phyloP scores from a whole-genome alignment of 805 yeast genomes.

The Candida incommunis region DNA sequence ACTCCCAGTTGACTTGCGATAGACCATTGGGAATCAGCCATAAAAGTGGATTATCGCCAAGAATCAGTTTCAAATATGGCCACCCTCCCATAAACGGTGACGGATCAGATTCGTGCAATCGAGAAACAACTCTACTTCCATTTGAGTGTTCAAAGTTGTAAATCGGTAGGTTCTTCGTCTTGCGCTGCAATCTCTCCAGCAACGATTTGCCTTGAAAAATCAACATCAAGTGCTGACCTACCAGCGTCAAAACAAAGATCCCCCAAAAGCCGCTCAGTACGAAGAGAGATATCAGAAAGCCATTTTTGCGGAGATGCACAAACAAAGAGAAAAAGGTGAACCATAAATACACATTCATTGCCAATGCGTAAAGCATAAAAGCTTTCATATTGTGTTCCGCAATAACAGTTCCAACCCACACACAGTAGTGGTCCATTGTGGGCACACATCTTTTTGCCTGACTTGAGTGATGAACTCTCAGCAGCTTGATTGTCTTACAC shows the following conservation, averaged over 20 bases:
- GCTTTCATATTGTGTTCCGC: slow-evolving; percentile 47
- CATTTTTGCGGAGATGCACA: slow-evolving; percentile 21
- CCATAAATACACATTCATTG: slow-evolving; percentile 25
- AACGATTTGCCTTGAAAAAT: slow-evolving; percentile 24
- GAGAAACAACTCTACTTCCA: slow-evolving; percentile 29
- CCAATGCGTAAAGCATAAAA: slow-evolving; percentile 37
- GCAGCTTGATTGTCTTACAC: slow-evolving; percentile 47
- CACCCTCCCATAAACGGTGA: neutral
- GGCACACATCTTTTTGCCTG: slow-evolving; percentile 41
- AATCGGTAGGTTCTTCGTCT: slow-evolving; percentile 10
- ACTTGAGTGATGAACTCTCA: slow-evolving; percentile 55
- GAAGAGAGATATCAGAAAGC: slow-evolving; percentile 32
- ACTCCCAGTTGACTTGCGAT: slow-evolving; percentile 9
- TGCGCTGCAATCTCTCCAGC: slow-evolving; percentile 36
- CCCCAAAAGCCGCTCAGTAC: slow-evolving; percentile 29
- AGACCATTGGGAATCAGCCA: slow-evolving; percentile 13
- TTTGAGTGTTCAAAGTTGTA: slow-evolving; percentile 27
- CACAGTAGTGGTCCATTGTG: slow-evolving; percentile 66
- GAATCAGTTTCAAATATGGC: slow-evolving; percentile 9
- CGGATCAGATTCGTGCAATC: slow-evolving; percentile 26
- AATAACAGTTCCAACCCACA: slow-evolving; percentile 54
- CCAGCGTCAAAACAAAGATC: slow-evolving; percentile 24
- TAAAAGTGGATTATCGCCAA: slow-evolving; percentile 8
- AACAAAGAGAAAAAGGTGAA: slow-evolving; percentile 24
- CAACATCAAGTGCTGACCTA: slow-evolving; percentile 28